A percentile compares a stretch with the other conserved stretches of the same genome.
Evolutionary conservation across 768 basidiomycete genomes (phyloP).

Genomic region (Mycena rebaudengoi): DNA sequence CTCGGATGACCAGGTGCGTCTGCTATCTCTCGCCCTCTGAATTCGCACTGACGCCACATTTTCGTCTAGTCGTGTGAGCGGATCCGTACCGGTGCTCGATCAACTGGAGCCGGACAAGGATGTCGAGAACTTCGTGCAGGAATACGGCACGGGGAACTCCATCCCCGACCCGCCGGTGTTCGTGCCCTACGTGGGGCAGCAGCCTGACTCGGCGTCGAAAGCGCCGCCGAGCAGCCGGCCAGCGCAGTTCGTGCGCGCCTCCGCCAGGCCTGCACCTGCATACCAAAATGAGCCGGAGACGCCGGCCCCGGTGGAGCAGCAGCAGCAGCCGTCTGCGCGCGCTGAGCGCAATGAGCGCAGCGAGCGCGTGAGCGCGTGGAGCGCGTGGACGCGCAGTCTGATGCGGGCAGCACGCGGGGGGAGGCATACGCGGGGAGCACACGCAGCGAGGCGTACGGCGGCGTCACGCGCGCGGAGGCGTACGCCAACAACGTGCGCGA

Average conservation of each 20-base stretch:
- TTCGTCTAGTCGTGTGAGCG: constrained; percentile 85
- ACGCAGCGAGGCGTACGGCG: too few species aligned
- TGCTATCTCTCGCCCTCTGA: neutral
- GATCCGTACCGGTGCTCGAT: constrained; percentile 85
- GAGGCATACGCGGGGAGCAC: too few species aligned
- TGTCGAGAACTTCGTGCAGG: constrained; percentile 88
- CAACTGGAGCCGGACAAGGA: constrained; percentile 89
- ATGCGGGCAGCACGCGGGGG: constrained; percentile 16
- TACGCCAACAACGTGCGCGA: constrained; percentile 15
- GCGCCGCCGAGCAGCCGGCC: constrained; percentile 48
- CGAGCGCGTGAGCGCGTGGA: too few species aligned
- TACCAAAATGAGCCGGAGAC: constrained; percentile 7
- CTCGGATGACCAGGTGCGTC: constrained; percentile 88
- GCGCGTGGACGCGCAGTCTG: constrained; percentile 6
- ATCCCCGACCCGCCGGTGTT: constrained; percentile 93
- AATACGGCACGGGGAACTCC: constrained; percentile 87
- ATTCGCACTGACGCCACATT: neutral
- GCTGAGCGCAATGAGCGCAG: too few species aligned
- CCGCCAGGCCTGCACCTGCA: constrained; percentile 22
- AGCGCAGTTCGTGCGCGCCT: constrained; percentile 55
- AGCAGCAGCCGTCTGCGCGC: neutral
- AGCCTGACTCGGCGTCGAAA: constrained; percentile 20
- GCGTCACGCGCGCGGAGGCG: neutral
- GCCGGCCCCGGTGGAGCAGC: neutral
- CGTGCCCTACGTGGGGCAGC: constrained; percentile 45